phyloP scores from a whole-genome alignment of 2,329 filamentous ascomycete genomes.

The Triangularia setosa region DNA sequence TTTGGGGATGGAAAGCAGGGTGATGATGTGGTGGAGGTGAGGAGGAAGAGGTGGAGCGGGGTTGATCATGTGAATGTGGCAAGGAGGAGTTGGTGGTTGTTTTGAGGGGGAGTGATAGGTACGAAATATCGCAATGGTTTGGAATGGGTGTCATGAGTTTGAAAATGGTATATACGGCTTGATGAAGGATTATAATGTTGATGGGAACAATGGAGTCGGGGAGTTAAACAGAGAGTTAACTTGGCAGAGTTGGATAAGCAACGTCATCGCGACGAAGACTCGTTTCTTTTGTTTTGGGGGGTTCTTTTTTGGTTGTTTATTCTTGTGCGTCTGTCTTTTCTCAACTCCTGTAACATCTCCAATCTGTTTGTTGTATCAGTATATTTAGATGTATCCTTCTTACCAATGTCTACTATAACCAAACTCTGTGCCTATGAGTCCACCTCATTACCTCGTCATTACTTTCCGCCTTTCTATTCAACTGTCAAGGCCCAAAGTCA shows the following conservation, averaged over 20 bases:
- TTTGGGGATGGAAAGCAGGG: neutral
- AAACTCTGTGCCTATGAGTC: no score
- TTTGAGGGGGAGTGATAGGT: neutral
- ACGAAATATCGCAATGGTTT: neutral
- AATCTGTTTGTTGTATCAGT: neutral
- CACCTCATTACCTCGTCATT: no score
- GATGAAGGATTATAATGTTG: neutral
- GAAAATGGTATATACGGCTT: neutral
- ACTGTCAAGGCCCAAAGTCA: no score
- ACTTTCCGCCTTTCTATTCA: no score
- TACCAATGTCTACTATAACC: no score
- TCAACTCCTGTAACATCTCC: neutral
- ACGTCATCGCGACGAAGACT: slow-evolving; percentile 4
- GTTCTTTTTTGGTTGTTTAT: neutral
- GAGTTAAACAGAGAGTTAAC: neutral
- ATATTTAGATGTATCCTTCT: neutral
- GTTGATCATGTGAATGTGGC: slow-evolving; percentile 18
- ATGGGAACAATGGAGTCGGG: neutral
- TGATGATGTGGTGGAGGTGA: neutral
- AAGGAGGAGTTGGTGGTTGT: slow-evolving; percentile 16
- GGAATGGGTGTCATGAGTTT: neutral
- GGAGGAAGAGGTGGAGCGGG: slow-evolving; percentile 4
- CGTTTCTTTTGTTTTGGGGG: neutral
- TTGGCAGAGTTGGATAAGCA: slow-evolving; percentile 1
- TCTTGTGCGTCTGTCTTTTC: no score